A percentile compares a stretch with the other conserved stretches of the same genome.
These are phyloP conservation scores for Psidium guajava DNA, from an alignment of 345 rosid genomes.

Conservation along the genomic window DNA sequence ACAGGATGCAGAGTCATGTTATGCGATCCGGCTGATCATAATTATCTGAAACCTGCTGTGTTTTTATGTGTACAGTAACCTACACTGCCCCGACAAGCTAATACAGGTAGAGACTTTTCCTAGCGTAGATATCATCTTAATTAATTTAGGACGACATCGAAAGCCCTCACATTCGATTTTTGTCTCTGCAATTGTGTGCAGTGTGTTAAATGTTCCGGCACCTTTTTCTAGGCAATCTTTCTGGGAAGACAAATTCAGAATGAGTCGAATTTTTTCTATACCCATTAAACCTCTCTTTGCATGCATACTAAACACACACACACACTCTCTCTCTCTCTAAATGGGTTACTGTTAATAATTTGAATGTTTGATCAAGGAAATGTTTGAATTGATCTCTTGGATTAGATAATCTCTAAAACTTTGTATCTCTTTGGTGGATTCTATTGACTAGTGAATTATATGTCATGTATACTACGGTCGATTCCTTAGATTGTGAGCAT, in stretches of 20 bases:
- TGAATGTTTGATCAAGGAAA: background rate
- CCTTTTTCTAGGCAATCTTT: too few species aligned
- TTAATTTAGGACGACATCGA: background rate
- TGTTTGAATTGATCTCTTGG: background rate
- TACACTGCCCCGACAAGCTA: background rate
- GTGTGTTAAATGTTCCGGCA: too few species aligned
- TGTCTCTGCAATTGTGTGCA: too few species aligned
- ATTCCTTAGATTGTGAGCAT: background rate
- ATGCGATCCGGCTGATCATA: background rate
- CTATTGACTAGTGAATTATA: background rate
- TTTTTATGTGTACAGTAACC: background rate
- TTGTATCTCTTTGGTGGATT: background rate
- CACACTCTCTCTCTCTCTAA: too few species aligned
- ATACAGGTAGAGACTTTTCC: background rate
- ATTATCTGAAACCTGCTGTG: background rate
- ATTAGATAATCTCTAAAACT: background rate
- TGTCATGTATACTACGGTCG: background rate
- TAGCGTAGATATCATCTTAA: background rate
- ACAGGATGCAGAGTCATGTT: background rate
- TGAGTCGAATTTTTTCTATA: too few species aligned
- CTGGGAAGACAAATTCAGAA: too few species aligned
- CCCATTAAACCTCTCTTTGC: too few species aligned
- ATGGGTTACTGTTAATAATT: too few species aligned
- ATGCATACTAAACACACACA: too few species aligned
- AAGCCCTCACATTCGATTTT: background rate